phyloP scores from a whole-genome alignment of 2,329 filamentous ascomycete species.

The Penicillium polonicum region DNA sequence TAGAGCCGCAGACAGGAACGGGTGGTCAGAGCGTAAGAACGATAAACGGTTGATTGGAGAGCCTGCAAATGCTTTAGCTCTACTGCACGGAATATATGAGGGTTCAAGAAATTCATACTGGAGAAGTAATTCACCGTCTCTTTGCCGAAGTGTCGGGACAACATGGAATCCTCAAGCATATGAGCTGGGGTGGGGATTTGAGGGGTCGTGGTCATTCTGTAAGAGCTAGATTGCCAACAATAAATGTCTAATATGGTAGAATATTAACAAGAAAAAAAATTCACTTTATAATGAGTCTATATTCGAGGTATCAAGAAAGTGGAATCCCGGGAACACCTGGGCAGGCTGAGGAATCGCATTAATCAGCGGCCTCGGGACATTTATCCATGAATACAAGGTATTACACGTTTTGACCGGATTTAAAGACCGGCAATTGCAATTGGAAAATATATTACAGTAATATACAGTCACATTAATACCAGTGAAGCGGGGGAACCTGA shows the following conservation, averaged over 20 bases:
- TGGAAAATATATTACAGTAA: not conserved
- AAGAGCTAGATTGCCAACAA: not conserved
- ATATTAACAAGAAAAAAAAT: not conserved
- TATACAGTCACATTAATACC: constrained; percentile 8
- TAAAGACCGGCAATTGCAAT: constrained; percentile 1
- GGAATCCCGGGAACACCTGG: not conserved
- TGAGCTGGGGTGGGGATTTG: constrained; percentile 59
- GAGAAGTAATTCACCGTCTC: constrained; percentile 54
- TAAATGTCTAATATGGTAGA: not conserved
- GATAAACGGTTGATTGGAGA: constrained; percentile 52
- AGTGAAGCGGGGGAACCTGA: constrained; percentile 14
- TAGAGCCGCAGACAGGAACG: constrained; percentile 50
- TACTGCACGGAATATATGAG: not conserved
- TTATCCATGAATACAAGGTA: not conserved
- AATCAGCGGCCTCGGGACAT: constrained; percentile 18
- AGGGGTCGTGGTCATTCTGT: constrained; percentile 30
- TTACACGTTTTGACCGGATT: constrained; percentile 17
- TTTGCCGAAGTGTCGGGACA: constrained; percentile 50
- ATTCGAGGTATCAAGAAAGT: not conserved
- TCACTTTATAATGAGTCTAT: not conserved
- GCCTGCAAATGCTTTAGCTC: constrained; percentile 29
- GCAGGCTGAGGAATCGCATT: constrained; percentile 7
- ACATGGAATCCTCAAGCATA: constrained; percentile 57
- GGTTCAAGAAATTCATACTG: constrained; percentile 34
- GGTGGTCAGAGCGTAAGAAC: constrained; percentile 49